These are phyloP conservation scores for Glomus cerebriforme DNA, from an alignment of 192 early-diverging fungal species.

Conservation along the genomic window DNA sequence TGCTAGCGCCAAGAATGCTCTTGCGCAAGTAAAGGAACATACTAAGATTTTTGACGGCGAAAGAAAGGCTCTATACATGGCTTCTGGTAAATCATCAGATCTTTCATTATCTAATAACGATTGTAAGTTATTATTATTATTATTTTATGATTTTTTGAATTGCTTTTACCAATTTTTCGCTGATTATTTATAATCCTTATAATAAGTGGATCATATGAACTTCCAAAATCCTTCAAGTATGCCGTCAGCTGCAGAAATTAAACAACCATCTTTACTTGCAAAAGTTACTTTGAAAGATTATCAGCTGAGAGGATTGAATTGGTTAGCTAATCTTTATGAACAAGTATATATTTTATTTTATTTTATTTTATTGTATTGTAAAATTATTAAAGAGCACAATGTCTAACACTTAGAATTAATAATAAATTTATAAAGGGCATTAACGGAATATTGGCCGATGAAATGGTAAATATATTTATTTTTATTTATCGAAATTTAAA, in stretches of 20 bases:
- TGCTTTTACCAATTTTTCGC: neutral
- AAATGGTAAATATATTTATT: slow-evolving; percentile 59
- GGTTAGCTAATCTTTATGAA: slow-evolving; percentile 85
- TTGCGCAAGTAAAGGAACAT: slow-evolving; percentile 66
- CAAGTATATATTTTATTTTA: slow-evolving; percentile 39
- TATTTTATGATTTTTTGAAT: neutral
- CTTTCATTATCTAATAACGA: slow-evolving; percentile 47
- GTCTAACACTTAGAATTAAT: neutral
- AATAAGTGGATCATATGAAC: slow-evolving; percentile 75
- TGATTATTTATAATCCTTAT: neutral
- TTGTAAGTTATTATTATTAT: slow-evolving; percentile 37
- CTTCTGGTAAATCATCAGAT: slow-evolving; percentile 37
- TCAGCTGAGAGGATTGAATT: slow-evolving; percentile 83
- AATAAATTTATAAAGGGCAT: slow-evolving; percentile 55
- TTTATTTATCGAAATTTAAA: neutral
- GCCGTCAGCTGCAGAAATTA: slow-evolving; percentile 66
- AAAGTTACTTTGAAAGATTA: slow-evolving; percentile 79
- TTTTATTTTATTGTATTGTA: neutral
- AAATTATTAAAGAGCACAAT: neutral
- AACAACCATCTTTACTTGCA: slow-evolving; percentile 85
- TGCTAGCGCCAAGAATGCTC: slow-evolving; percentile 73
- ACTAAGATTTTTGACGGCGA: slow-evolving; percentile 72
- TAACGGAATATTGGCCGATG: slow-evolving; percentile 89
- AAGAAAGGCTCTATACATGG: slow-evolving; percentile 39
- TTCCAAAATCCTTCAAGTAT: slow-evolving; percentile 83